These are phyloP conservation scores for Naematelia encephala DNA, from an alignment of 768 basidiomycete species.

Conservation along the genomic window DNA sequence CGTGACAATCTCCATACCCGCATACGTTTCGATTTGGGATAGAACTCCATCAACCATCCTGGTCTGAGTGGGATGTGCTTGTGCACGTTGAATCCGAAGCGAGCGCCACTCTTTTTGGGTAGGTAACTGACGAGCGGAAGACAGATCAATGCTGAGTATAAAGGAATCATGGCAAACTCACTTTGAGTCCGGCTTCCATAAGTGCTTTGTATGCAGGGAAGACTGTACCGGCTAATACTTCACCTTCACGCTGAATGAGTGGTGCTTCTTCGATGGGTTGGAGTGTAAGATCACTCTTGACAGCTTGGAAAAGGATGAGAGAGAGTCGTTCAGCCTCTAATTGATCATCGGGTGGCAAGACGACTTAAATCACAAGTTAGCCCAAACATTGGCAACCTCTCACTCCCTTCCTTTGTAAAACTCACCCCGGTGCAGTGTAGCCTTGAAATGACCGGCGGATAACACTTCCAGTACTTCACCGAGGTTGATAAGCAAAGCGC, in stretches of 20 bases:
- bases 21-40: too few species aligned
- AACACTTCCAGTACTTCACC: slow-evolving; percentile 35
- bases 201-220: too few species aligned
- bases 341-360: slow-evolving; percentile 20
- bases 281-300: slow-evolving; percentile 24
- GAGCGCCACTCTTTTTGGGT: slow-evolving; percentile 11
- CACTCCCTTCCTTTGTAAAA: too few species aligned
- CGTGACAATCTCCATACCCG: too few species aligned
- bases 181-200: slow-evolving; percentile 4
- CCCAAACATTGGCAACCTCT: background rate
- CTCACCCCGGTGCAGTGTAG: slow-evolving; percentile 25
- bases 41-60: too few species aligned
- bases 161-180: background rate
- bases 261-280: slow-evolving; percentile 26
- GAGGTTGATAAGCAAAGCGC: slow-evolving; percentile 28
- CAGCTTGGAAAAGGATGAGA: slow-evolving; percentile 22
- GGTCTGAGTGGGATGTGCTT: too few species aligned
- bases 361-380: slow-evolving; percentile 9
- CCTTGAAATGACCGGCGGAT: slow-evolving; percentile 31
- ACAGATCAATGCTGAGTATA: background rate
- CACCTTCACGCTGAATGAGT: slow-evolving; percentile 16
- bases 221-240: too few species aligned
- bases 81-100: slow-evolving; percentile 3
- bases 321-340: slow-evolving; percentile 19
- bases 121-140: slow-evolving; percentile 2